Evolutionary conservation across 106 monocot genomes (phyloP).

Genomic region (Dendrobium chrysotoxum): DNA sequence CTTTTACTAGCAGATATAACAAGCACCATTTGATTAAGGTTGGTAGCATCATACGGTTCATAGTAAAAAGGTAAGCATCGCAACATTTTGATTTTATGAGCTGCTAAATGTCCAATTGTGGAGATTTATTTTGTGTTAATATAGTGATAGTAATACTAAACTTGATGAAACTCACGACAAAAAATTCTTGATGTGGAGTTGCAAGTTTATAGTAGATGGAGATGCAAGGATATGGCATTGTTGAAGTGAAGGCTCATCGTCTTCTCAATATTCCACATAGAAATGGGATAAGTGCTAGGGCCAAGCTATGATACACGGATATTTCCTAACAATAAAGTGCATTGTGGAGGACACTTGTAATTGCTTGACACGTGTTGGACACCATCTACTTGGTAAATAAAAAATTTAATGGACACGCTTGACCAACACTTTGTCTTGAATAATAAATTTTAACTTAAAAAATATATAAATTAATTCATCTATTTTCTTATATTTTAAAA

Average conservation of each 20-base stretch:
- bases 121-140: background rate
- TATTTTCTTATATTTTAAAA: too few species aligned
- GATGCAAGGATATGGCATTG: background rate
- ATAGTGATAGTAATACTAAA: background rate
- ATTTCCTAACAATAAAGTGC: too few species aligned
- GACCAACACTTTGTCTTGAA: too few species aligned
- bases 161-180: background rate
- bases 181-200: background rate
- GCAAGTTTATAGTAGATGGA: background rate
- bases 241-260: background rate
- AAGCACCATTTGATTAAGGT: slow-evolving; percentile 48
- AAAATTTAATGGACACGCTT: too few species aligned
- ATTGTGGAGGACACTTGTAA: too few species aligned
- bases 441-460: too few species aligned
- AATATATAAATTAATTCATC: too few species aligned
- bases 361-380: too few species aligned
- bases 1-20: slow-evolving; percentile 33
- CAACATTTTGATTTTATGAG: background rate
- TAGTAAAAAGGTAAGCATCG: slow-evolving; percentile 47
- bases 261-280: background rate
- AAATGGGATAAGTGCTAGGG: background rate
- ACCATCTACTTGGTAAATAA: too few species aligned
- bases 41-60: slow-evolving; percentile 58
- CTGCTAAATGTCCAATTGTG: background rate
- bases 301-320: too few species aligned